phyloP scores from a whole-genome alignment of 331 rosid genomes.

The Saraca asoca region DNA sequence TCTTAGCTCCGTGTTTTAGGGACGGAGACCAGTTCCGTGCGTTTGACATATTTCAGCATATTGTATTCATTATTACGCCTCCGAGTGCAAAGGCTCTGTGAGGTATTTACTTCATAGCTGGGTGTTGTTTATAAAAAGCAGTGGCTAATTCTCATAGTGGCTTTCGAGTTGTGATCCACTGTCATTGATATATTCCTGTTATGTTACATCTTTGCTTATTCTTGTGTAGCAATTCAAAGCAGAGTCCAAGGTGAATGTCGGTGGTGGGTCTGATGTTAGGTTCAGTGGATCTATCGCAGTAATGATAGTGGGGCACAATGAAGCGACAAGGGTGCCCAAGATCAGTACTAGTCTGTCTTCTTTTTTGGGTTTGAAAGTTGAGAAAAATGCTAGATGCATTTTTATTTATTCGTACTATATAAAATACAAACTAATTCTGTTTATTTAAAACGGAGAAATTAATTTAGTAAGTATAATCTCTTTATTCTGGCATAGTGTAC shows the following conservation, averaged over 20 bases:
- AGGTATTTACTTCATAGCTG: slow-evolving; percentile 46
- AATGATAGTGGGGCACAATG: slow-evolving; percentile 26
- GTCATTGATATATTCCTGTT: background rate
- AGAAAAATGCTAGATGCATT: too few relatives aligned
- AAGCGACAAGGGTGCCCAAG: slow-evolving; percentile 23
- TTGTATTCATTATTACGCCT: slow-evolving; percentile 69
- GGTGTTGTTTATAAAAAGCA: slow-evolving; percentile 49
- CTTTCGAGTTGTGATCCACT: slow-evolving; percentile 31
- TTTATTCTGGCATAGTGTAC: too few relatives aligned
- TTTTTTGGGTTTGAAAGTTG: background rate
- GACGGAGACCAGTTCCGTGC: slow-evolving; percentile 38
- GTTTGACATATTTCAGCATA: slow-evolving; percentile 41
- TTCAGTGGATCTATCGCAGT: slow-evolving; percentile 24
- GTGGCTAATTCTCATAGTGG: slow-evolving; percentile 37
- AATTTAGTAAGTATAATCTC: too few relatives aligned
- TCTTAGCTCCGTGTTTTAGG: slow-evolving; percentile 44
- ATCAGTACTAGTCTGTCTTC: background rate
- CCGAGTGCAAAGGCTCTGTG: slow-evolving; percentile 66
- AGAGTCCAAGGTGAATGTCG: background rate
- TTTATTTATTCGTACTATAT: too few relatives aligned
- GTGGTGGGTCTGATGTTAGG: slow-evolving; percentile 15
- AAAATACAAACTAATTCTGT: too few relatives aligned
- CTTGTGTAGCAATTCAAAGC: slow-evolving; percentile 14
- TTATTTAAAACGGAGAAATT: too few relatives aligned
- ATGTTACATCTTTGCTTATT: background rate